A percentile compares a stretch with the other conserved stretches of the same genome.
phyloP scores from a whole-genome alignment of 1,139 yeast species.

The Kurtzmaniella quercitrusa region DNA sequence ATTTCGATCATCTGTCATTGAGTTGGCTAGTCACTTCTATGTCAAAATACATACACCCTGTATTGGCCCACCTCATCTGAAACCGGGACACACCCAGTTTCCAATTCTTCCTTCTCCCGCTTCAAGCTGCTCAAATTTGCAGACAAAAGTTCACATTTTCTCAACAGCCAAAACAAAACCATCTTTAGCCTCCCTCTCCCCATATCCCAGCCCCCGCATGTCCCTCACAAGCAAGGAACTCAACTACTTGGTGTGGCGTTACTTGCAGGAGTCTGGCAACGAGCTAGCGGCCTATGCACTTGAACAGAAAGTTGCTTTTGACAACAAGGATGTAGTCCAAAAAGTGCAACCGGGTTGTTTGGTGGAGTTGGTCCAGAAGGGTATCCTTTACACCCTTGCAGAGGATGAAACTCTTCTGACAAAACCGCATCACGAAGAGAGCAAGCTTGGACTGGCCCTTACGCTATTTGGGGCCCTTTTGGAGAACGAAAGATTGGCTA shows the following conservation, averaged over 20 bases:
- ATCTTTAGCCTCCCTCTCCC: background rate
- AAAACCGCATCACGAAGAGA: conserved; percentile 7
- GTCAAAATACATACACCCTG: no score
- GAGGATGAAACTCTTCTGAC: conserved; percentile 16
- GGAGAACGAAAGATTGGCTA: conserved; percentile 15
- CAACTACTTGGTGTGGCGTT: conserved; percentile 90
- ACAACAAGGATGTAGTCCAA: conserved; percentile 39
- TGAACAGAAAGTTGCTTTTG: conserved; percentile 72
- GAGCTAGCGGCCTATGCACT: conserved; percentile 80
- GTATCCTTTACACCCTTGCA: conserved; percentile 58
- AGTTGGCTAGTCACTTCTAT: no score
- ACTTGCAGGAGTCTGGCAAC: conserved; percentile 81
- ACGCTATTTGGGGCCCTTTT: conserved; percentile 27
- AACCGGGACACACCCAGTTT: no score
- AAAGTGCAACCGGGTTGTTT: conserved; percentile 61
- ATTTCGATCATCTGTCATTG: no score
- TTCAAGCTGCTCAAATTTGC: no score
- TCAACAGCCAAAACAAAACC: background rate
- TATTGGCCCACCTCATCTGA: no score
- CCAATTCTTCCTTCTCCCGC: no score
- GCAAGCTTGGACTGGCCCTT: conserved; percentile 10
- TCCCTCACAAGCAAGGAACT: conserved; percentile 80
- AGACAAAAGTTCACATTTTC: no score
- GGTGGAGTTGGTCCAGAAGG: conserved; percentile 80
- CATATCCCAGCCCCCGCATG: conserved; percentile 35